phyloP scores from a whole-genome alignment of 441 rosid genomes.

The Eutrema salsugineum region DNA sequence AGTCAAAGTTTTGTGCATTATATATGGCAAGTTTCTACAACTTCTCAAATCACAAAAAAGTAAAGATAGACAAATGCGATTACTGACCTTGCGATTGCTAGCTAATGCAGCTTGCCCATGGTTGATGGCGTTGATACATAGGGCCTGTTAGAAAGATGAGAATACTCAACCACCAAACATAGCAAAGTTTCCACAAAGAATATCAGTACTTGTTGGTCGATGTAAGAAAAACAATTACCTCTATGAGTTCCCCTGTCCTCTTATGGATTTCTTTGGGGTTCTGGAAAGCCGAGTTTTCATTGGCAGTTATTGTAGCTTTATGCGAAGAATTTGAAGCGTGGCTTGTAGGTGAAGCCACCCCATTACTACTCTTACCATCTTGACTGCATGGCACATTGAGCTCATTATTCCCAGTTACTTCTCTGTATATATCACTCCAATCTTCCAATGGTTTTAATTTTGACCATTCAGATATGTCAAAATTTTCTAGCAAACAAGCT shows the following conservation, averaged over 20 bases:
- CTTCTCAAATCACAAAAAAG: slow-evolving; percentile 4
- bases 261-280: slow-evolving; percentile 68
- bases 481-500: slow-evolving; percentile 55
- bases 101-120: slow-evolving; percentile 82
- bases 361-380: slow-evolving; percentile 38
- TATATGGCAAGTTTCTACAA: slow-evolving; percentile 3
- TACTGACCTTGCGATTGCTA: slow-evolving; percentile 88
- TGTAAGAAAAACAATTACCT: slow-evolving; percentile 47
- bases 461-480: slow-evolving; percentile 46
- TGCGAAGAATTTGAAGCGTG: slow-evolving; percentile 55
- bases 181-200: slow-evolving; percentile 12
- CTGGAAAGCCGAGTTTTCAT: slow-evolving; percentile 51
- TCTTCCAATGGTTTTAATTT: slow-evolving; percentile 39
- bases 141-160: slow-evolving; percentile 59
- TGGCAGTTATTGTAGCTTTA: slow-evolving; percentile 42
- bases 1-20: neutral
- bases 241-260: slow-evolving; percentile 90
- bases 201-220: slow-evolving; percentile 13
- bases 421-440: slow-evolving; percentile 59
- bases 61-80: slow-evolving; percentile 3
- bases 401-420: slow-evolving; percentile 38
- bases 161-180: slow-evolving; percentile 15
- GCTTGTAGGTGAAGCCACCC: slow-evolving; percentile 37
- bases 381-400: slow-evolving; percentile 31
- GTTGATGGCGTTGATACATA: slow-evolving; percentile 71